Conservation (phyloP, 2,329 filamentous ascomycete species). For the Beauveria sp. region DNA sequence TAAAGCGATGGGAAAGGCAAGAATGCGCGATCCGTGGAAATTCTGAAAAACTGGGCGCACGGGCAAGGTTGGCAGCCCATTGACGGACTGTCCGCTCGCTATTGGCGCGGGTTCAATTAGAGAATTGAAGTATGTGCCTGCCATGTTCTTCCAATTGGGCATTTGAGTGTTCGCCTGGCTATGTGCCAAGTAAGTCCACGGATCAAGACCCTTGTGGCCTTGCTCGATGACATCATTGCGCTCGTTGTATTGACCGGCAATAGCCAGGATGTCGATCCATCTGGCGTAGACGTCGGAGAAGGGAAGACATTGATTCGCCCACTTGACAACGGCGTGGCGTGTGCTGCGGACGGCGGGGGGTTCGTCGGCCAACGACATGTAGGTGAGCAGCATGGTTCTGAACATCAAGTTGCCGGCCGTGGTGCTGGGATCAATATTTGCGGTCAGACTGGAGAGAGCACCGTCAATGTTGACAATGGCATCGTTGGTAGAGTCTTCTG, state of each 20-base stretch:
- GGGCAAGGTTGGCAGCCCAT: conserved; percentile 17
- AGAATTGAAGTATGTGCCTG: conserved; percentile 39
- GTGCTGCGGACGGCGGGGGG: conserved; percentile 59
- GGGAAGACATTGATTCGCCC: conserved; percentile 79
- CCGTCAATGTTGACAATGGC: conserved; percentile 86
- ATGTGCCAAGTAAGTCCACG: conserved; percentile 44
- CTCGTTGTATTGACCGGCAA: conserved; percentile 58
- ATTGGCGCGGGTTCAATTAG: conserved; percentile 22
- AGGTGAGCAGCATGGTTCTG: conserved; percentile 54
- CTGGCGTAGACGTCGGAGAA: conserved; percentile 72
- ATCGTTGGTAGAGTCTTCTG: conserved; percentile 67
- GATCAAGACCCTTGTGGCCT: conserved; percentile 78
- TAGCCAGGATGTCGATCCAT: conserved; percentile 82
- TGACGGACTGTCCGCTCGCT: conserved; percentile 26
- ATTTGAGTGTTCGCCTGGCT: conserved; percentile 32
- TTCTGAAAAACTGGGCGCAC: conserved; percentile 31
- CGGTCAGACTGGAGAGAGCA: conserved; percentile 66
- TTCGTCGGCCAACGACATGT: conserved; percentile 51
- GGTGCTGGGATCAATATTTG: conserved; percentile 31
- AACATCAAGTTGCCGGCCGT: conserved; percentile 27
- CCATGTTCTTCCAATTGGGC: conserved; percentile 46
- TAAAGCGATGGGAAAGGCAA: conserved; percentile 61
- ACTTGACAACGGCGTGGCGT: conserved; percentile 76
- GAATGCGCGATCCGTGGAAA: conserved; percentile 37
- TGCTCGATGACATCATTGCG: conserved; percentile 83